Conservation (phyloP, 1,284 basidiomycete genomes). For the Peniophora sp. region DNA sequence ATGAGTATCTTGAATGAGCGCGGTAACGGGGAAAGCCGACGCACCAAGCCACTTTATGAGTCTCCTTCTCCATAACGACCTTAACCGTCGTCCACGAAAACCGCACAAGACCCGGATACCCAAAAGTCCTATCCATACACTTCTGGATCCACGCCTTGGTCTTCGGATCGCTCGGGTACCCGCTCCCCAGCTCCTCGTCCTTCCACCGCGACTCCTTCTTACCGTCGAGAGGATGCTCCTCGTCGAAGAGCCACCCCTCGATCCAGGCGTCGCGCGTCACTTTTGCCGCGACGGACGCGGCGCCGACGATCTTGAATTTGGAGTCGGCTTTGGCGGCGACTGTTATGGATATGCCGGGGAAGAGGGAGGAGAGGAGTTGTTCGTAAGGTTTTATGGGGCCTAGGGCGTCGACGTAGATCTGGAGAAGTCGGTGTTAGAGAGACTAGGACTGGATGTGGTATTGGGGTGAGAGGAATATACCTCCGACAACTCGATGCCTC, state of each 20-base stretch:
- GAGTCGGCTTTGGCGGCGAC: constrained; percentile 93
- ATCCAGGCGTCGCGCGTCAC: constrained; percentile 91
- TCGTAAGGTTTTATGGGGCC: constrained; percentile 85
- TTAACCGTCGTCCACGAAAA: constrained; percentile 97
- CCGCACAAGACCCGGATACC: constrained; percentile 84
- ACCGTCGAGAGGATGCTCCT: constrained; percentile 25
- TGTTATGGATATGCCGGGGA: constrained; percentile 81
- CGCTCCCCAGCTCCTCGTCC: constrained; percentile 54
- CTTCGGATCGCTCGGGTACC: constrained; percentile 89
- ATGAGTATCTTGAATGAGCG: background rate
- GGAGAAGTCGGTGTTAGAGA: constrained; percentile 1
- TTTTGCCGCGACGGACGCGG: constrained; percentile 95
- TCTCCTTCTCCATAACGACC: constrained; percentile 76
- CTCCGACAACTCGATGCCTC: constrained; percentile 79
- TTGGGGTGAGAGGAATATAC: constrained; percentile 28
- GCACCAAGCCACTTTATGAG: constrained; percentile 69
- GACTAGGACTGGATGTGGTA: background rate
- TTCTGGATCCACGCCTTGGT: constrained; percentile 82
- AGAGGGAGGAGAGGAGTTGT: constrained; percentile 67
- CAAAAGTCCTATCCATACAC: constrained; percentile 84
- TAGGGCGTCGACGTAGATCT: constrained; percentile 96
- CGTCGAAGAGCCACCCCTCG: constrained; percentile 78
- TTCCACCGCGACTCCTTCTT: constrained; percentile 24
- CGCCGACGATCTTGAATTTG: constrained; percentile 93
- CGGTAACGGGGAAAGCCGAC: constrained; percentile 2